Percentiles rank a stretch among this genome's conserved stretches.
phyloP scores from a whole-genome alignment of 805 yeast species.

The Maudiozyma bulderi region DNA sequence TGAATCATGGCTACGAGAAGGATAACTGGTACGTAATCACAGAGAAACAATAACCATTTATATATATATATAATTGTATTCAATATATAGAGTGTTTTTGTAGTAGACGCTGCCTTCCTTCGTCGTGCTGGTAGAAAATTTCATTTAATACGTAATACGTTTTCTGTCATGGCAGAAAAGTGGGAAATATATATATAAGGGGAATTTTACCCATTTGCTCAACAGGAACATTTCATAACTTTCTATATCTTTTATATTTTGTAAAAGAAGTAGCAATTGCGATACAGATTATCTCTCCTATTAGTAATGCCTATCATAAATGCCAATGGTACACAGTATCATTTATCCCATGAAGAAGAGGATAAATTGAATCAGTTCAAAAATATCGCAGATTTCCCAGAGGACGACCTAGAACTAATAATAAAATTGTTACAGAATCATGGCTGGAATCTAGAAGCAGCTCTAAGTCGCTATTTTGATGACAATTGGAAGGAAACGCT shows the following conservation, averaged over 20 bases:
- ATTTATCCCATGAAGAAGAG: slow-evolving; percentile 35
- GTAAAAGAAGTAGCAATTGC: too few relatives aligned
- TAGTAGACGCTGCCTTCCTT: too few relatives aligned
- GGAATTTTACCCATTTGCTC: too few relatives aligned
- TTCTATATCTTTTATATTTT: too few relatives aligned
- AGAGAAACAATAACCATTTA: slow-evolving; percentile 19
- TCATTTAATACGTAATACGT: too few relatives aligned
- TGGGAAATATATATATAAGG: too few relatives aligned
- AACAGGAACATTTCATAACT: background rate
- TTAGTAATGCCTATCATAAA: slow-evolving; percentile 20
- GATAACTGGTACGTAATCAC: slow-evolving; percentile 88
- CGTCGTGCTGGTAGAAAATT: too few relatives aligned
- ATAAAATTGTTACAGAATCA: slow-evolving; percentile 39
- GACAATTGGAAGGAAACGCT: slow-evolving; percentile 33
- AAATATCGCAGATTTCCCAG: slow-evolving; percentile 41
- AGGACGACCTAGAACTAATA: slow-evolving; percentile 38
- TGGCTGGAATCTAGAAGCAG: slow-evolving; percentile 53
- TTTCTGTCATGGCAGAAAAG: too few relatives aligned
- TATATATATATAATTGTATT: background rate
- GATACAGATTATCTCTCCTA: background rate
- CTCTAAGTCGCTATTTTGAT: slow-evolving; percentile 55
- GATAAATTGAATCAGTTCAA: slow-evolving; percentile 39
- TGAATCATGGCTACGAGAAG: slow-evolving; percentile 74
- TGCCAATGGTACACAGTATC: slow-evolving; percentile 17
- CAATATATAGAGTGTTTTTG: too few relatives aligned